Base-by-base conservation (phyloP, 768 basidiomycete genomes). In the Epithele typhae region DNA sequence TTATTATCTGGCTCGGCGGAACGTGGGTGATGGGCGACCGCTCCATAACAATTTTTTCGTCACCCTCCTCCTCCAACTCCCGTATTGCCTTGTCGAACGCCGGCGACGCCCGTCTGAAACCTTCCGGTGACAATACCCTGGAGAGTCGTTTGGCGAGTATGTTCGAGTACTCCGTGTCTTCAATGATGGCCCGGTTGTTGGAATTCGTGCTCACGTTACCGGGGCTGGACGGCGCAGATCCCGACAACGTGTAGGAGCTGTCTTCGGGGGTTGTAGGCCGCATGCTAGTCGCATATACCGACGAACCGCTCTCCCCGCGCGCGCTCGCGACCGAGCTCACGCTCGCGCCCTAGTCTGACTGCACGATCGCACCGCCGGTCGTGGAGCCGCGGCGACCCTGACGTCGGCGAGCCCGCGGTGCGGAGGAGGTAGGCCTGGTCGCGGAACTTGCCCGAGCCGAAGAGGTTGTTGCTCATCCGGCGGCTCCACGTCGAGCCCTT, bases 391-490 rank as follows among this genome's bases (percentile, higher is more conserved):
- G 76, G 51, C 67, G 69, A 67, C 71, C 51, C 64, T n/a, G 50
- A 15, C 70, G 59, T 30, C 8, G 27, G n/a, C 8, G 27, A 7
- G 27, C 27, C 27, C 8, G 35, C 35, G 15, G 35, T 41, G 75
- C 71, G 59, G 72, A 77, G 79, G 57, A 87, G 62, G 63, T 90
- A 87, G 9, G 72, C 70, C 59, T 88, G 80, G 63, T 92, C 89
- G 46, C 83, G 75, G 56, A 89, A 73, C 45, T 82, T 77, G n/a
- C 83, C 81, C 15, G 89, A 91, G 38, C 87, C 83, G 52, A 91
- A 92, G 40, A 92, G 70, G 59, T 91, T 91, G 63, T 91, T 91
- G 70, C 87, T 90, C 64, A 87, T 86, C 37, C 89, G 78, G 66
- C 86, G 84, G 46, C 71, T 68, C 33, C 77, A 77, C 25, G 77